A percentile compares a stretch with the other conserved stretches of the same genome.
Evolutionary conservation across 2,329 filamentous ascomycete genomes (phyloP).

Genomic region (Cladorrhinum sp.): DNA sequence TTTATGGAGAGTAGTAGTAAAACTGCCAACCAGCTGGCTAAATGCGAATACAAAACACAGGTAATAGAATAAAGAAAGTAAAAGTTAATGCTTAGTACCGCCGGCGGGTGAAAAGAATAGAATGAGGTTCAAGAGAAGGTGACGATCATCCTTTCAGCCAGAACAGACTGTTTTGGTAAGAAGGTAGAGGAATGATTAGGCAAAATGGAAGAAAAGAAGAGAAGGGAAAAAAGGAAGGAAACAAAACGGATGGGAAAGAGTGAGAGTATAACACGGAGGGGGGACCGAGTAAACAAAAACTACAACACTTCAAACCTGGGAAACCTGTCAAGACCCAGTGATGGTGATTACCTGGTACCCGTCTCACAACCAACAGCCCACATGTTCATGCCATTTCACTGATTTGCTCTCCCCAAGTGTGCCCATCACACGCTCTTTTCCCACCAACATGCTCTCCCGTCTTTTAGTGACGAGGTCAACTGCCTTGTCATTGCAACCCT

Average conservation of each 20-base stretch:
- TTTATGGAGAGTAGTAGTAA: no score
- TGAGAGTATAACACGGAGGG: conserved; percentile 16
- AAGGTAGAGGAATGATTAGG: conserved; percentile 22
- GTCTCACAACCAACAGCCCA: not conserved
- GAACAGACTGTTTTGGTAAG: conserved; percentile 16
- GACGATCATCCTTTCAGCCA: conserved; percentile 30
- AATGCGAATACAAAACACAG: conserved; percentile 10
- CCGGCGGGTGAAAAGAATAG: conserved; percentile 22
- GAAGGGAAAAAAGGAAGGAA: conserved; percentile 18
- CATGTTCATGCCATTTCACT: no score
- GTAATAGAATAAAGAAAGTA: conserved; percentile 5
- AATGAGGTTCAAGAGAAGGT: conserved; percentile 12
- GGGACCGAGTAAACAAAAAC: not conserved
- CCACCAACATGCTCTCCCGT: not conserved
- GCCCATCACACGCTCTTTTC: not conserved
- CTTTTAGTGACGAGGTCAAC: not conserved
- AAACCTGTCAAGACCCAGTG: no score
- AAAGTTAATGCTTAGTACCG: conserved; percentile 15
- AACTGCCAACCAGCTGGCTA: conserved; percentile 21
- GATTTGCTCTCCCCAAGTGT: not conserved
- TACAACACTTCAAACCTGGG: no score
- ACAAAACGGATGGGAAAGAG: conserved; percentile 18
- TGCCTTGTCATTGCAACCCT: not conserved
- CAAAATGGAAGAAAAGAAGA: conserved; percentile 24
- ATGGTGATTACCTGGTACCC: not conserved